phyloP scores from a whole-genome alignment of 768 basidiomycete genomes.

The Lactarius hengduanensis region DNA sequence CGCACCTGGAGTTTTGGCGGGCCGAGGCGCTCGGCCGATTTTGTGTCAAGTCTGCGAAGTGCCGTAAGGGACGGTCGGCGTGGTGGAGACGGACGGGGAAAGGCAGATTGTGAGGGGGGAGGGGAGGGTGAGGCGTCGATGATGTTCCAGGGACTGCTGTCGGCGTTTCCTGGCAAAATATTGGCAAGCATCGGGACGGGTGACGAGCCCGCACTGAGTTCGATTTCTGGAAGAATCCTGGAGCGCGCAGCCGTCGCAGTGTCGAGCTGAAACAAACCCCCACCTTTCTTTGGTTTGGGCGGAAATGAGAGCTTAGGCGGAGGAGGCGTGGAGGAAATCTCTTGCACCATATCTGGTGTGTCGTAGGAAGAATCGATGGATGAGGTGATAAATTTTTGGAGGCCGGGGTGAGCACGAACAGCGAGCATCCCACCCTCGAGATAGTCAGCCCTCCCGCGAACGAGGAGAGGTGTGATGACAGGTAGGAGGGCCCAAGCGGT shows the following conservation, averaged over 20 bases:
- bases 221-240: slow-evolving; percentile 56
- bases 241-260: slow-evolving; percentile 52
- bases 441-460: slow-evolving; percentile 58
- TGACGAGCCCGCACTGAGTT: slow-evolving; percentile 42
- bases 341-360: slow-evolving; percentile 23
- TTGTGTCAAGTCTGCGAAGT: slow-evolving; percentile 61
- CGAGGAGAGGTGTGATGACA: slow-evolving; percentile 58
- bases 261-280: slow-evolving; percentile 68
- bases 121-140: slow-evolving; percentile 58
- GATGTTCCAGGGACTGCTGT: slow-evolving; percentile 42
- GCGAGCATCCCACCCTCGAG: slow-evolving; percentile 68
- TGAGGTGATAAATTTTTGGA: slow-evolving; percentile 51
- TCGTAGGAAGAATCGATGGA: slow-evolving; percentile 33
- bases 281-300: slow-evolving; percentile 37
- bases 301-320: slow-evolving; percentile 25
- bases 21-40: slow-evolving; percentile 50
- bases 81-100: slow-evolving; percentile 50
- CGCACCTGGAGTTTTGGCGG: slow-evolving; percentile 62
- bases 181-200: slow-evolving; percentile 59
- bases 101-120: slow-evolving; percentile 61
- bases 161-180: slow-evolving; percentile 39
- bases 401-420: slow-evolving; percentile 56
- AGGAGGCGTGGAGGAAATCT: slow-evolving; percentile 18
- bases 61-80: slow-evolving; percentile 63
- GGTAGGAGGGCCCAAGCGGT: slow-evolving; percentile 72